A percentile compares a stretch with the other conserved stretches of the same genome.
phyloP scores from a whole-genome alignment of 345 rosid genomes.

The Populus alba region DNA sequence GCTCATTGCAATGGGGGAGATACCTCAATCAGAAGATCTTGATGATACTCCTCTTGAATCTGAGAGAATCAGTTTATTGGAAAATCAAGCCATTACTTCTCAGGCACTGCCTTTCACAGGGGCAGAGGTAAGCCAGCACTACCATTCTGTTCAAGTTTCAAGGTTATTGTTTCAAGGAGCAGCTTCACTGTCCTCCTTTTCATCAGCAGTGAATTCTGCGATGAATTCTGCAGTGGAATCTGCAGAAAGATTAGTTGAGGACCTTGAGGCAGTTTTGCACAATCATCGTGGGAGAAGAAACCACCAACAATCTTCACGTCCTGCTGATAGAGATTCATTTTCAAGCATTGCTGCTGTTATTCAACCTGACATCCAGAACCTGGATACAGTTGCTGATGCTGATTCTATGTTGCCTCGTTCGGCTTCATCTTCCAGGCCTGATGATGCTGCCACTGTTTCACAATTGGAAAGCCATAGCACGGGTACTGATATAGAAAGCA shows the following conservation, averaged over 20 bases:
- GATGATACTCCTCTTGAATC: slow-evolving; percentile 16
- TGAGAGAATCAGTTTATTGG: slow-evolving; percentile 18
- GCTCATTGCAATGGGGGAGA: slow-evolving; percentile 31
- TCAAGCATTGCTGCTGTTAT: slow-evolving; percentile 15
- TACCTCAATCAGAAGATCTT: slow-evolving; percentile 25
- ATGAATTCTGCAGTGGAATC: slow-evolving; percentile 33
- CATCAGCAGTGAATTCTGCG: slow-evolving; percentile 35
- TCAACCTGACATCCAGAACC: slow-evolving; percentile 19
- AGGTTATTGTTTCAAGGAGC: slow-evolving; percentile 27
- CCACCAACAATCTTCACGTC: slow-evolving; percentile 20
- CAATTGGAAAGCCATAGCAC: slow-evolving; percentile 1
- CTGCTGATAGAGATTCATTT: slow-evolving; percentile 26
- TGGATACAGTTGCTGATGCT: slow-evolving; percentile 19
- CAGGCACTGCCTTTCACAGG: slow-evolving; percentile 2
- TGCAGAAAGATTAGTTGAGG: slow-evolving; percentile 32
- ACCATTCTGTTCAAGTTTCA: slow-evolving; percentile 27
- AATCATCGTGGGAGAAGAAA: slow-evolving; percentile 27
- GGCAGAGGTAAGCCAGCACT: slow-evolving; percentile 10
- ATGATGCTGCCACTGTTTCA: slow-evolving; percentile 10
- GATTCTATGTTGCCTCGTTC: slow-evolving; percentile 15
- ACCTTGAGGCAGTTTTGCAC: slow-evolving; percentile 38
- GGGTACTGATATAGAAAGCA: background rate
- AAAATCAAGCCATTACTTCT: background rate
- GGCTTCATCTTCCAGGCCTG: slow-evolving; percentile 19
- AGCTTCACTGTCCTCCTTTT: slow-evolving; percentile 33